phyloP scores from a whole-genome alignment of 345 rosid species.

The Mallotus nudiflorus region DNA sequence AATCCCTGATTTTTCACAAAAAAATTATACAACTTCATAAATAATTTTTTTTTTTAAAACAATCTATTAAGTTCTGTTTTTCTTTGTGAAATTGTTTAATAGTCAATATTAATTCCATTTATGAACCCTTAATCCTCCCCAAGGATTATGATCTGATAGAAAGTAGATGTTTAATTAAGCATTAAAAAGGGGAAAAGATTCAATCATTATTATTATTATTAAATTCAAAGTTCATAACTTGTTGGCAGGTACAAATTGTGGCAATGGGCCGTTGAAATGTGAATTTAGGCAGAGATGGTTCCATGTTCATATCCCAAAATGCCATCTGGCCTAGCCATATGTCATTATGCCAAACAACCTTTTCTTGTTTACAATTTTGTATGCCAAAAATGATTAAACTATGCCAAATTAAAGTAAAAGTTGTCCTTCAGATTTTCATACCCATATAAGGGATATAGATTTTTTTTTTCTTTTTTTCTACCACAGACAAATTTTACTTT shows the following conservation, averaged over 20 bases:
- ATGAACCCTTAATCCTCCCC: too few relatives aligned
- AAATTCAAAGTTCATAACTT: background rate
- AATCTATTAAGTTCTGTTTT: too few relatives aligned
- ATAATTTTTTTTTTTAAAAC: too few relatives aligned
- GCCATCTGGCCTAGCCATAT: background rate
- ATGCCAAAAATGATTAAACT: background rate
- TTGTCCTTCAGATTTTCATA: background rate
- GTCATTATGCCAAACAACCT: background rate
- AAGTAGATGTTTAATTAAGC: too few relatives aligned
- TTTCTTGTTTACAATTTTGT: background rate
- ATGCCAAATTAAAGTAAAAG: too few relatives aligned
- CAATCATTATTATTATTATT: too few relatives aligned
- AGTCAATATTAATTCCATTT: too few relatives aligned
- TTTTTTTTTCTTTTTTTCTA: background rate
- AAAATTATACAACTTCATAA: background rate
- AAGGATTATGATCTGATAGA: too few relatives aligned
- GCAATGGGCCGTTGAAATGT: background rate
- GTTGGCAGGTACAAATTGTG: too few relatives aligned
- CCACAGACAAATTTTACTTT: slow-evolving; percentile 1
- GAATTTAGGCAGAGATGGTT: background rate
- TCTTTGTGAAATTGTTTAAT: too few relatives aligned
- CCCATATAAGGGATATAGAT: too few relatives aligned
- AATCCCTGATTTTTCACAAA: slow-evolving; percentile 46
- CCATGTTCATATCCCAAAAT: background rate
- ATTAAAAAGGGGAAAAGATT: too few relatives aligned